phyloP scores from a whole-genome alignment of 495 filamentous ascomycete species.

The Hypoxylon crocopeplum region DNA sequence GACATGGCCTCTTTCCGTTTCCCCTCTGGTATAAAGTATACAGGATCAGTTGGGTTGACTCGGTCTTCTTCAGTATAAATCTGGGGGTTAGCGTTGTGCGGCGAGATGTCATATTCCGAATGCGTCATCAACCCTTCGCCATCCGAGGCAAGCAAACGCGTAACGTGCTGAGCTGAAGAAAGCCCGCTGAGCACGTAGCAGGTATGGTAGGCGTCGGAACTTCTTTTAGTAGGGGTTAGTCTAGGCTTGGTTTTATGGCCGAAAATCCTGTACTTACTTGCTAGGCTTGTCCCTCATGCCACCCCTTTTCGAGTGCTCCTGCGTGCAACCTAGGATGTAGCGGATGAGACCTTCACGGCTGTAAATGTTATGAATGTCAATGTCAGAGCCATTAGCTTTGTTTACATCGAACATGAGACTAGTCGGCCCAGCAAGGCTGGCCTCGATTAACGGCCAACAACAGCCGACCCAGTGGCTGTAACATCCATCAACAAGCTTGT shows the following conservation, averaged over 20 bases:
- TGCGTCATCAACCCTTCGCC: slow-evolving; percentile 54
- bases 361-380: slow-evolving; percentile 62
- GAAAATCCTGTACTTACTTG: slow-evolving; percentile 65
- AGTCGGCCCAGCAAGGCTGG: slow-evolving; percentile 64
- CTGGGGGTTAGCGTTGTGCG: slow-evolving; percentile 55
- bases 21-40: slow-evolving; percentile 82
- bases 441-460: slow-evolving; percentile 90
- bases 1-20: slow-evolving; percentile 66
- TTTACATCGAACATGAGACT: slow-evolving; percentile 38
- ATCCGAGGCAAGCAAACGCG: slow-evolving; percentile 62
- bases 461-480: slow-evolving; percentile 97
- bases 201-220: slow-evolving; percentile 87
- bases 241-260: slow-evolving; percentile 22
- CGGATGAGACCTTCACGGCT: slow-evolving; percentile 82
- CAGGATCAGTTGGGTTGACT: slow-evolving; percentile 72
- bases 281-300: slow-evolving; percentile 93
- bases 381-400: slow-evolving; percentile 40
- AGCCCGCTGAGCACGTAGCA: slow-evolving; percentile 90
- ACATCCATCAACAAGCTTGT: slow-evolving; percentile 97
- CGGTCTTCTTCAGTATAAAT: slow-evolving; percentile 59
- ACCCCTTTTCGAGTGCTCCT: slow-evolving; percentile 69
- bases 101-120: slow-evolving; percentile 70
- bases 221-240: slow-evolving; percentile 53
- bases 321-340: slow-evolving; percentile 90
- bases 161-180: slow-evolving; percentile 79